Conservation (phyloP, 1,139 yeast species). For the Hemisphaericaspora xylofermentans region DNA sequence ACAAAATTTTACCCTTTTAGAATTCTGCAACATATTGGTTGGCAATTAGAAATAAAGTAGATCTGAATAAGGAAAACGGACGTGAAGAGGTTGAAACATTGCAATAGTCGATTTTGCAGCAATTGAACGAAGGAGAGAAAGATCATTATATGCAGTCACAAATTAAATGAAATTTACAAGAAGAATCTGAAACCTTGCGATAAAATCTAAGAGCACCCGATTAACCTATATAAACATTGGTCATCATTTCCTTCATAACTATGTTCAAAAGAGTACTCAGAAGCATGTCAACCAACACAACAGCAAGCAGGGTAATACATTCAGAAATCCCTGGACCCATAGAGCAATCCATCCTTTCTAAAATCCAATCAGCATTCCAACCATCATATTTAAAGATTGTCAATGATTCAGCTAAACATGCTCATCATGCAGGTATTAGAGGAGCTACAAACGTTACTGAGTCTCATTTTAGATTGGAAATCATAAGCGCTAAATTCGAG, state of each 20-base stretch:
- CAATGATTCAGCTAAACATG: slow-evolving; percentile 87
- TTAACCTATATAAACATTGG: too few relatives aligned
- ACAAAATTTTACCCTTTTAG: too few relatives aligned
- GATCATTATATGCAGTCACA: too few relatives aligned
- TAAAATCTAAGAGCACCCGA: too few relatives aligned
- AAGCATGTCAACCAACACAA: slow-evolving; percentile 11
- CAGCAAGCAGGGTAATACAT: slow-evolving; percentile 7
- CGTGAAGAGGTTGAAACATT: too few relatives aligned
- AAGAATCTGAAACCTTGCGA: too few relatives aligned
- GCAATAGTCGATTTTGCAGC: too few relatives aligned
- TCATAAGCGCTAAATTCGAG: slow-evolving; percentile 68
- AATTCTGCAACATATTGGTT: too few relatives aligned
- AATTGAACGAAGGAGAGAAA: too few relatives aligned
- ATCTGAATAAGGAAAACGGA: too few relatives aligned
- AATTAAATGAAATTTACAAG: too few relatives aligned
- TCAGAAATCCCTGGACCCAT: slow-evolving; percentile 17
- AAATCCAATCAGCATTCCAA: slow-evolving; percentile 44
- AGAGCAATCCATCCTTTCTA: slow-evolving; percentile 23
- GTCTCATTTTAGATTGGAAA: slow-evolving; percentile 75
- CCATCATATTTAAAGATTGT: slow-evolving; percentile 56
- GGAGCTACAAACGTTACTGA: slow-evolving; percentile 75
- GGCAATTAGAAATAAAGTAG: too few relatives aligned
- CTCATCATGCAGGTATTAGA: slow-evolving; percentile 82
- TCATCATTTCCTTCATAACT: not conserved
- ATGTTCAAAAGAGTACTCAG: slow-evolving; percentile 13